Conservation (phyloP, 192 early-diverging fungal species). For the Mortierella alpina region DNA sequence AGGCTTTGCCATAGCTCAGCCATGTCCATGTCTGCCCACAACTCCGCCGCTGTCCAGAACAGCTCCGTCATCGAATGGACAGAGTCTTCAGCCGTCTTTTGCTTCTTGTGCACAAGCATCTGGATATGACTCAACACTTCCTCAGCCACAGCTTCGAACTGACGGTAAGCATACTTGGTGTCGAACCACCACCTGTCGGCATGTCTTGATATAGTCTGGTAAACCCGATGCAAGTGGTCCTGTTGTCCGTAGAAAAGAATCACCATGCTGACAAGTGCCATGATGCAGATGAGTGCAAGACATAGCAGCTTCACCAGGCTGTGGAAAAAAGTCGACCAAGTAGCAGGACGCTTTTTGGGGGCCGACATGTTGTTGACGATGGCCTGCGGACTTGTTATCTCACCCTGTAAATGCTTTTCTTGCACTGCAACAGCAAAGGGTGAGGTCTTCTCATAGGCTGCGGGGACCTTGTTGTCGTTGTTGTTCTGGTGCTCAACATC, state of each 20-base stretch:
- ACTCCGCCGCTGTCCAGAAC: too few relatives aligned
- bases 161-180: too few relatives aligned
- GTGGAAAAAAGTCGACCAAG: neutral
- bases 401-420: neutral
- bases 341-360: neutral
- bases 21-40: too few relatives aligned
- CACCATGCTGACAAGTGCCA: neutral
- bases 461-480: neutral
- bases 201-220: neutral
- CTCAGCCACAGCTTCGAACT: too few relatives aligned
- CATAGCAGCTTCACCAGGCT: neutral
- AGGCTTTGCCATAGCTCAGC: too few relatives aligned
- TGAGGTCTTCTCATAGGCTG: neutral
- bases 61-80: too few relatives aligned
- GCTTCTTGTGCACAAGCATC: too few relatives aligned
- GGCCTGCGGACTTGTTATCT: neutral
- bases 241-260: constrained; percentile 2
- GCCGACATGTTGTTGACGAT: neutral
- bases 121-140: too few relatives aligned
- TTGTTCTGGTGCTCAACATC: neutral
- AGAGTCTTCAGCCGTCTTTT: too few relatives aligned
- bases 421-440: neutral
- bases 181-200: neutral
- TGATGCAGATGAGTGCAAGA: neutral
- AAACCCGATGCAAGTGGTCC: neutral